Conservation (phyloP, 2,329 filamentous ascomycete species). For the Fusarium torulosum region DNA sequence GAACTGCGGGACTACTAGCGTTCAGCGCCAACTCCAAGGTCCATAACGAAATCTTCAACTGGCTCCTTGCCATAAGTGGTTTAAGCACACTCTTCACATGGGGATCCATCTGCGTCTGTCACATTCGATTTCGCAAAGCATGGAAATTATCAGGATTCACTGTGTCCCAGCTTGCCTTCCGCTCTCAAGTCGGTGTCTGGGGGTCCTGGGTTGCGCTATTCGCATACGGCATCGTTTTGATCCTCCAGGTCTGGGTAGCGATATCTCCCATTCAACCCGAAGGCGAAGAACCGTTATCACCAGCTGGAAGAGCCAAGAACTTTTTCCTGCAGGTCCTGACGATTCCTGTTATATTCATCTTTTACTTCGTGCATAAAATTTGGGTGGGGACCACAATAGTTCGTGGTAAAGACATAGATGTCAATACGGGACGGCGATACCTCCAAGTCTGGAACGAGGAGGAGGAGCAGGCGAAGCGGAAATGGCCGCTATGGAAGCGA, state of each 20-base stretch:
- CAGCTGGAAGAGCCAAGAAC: conserved; percentile 62
- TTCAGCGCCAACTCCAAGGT: conserved; percentile 76
- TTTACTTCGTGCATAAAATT: conserved; percentile 81
- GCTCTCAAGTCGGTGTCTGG: conserved; percentile 79
- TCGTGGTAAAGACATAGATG: conserved; percentile 79
- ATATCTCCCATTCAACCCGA: conserved; percentile 72
- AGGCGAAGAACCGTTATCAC: not conserved
- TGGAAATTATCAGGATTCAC: conserved; percentile 77
- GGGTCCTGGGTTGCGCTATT: conserved; percentile 86
- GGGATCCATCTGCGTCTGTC: conserved; percentile 84
- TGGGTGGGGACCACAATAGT: conserved; percentile 77
- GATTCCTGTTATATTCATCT: conserved; percentile 73
- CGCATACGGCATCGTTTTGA: conserved; percentile 81
- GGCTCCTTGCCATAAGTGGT: conserved; percentile 82
- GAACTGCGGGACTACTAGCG: conserved; percentile 76
- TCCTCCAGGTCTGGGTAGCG: conserved; percentile 89
- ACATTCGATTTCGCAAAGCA: conserved; percentile 87
- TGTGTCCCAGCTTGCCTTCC: conserved; percentile 82
- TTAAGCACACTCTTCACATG: conserved; percentile 82
- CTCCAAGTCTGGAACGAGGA: conserved; percentile 85
- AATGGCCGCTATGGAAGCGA: conserved; percentile 82
- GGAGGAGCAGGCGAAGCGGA: conserved; percentile 71
- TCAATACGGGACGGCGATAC: conserved; percentile 85
- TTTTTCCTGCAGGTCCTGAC: conserved; percentile 81
- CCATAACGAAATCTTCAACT: conserved; percentile 76